These are phyloP conservation scores for Mollisiaceae sp. DNA, from an alignment of 2,329 filamentous ascomycete species.

Conservation along the genomic window DNA sequence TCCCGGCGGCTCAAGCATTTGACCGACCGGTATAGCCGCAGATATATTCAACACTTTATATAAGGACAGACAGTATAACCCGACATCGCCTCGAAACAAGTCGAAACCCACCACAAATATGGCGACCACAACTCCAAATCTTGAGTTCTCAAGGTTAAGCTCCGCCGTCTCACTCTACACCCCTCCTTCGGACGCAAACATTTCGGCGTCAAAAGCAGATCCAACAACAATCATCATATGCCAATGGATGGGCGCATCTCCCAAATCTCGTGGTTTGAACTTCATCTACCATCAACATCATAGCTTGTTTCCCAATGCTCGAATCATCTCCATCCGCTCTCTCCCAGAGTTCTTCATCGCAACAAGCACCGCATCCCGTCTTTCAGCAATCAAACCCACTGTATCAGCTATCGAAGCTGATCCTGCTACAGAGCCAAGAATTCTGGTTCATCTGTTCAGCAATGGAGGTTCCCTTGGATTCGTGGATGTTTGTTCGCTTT, in stretches of 20 bases:
- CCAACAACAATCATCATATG: conserved; percentile 31
- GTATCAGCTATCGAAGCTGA: conserved; percentile 24
- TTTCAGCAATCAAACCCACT: conserved; percentile 18
- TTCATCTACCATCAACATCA: conserved; percentile 26
- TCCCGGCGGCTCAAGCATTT: no score
- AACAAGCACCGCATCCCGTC: conserved; percentile 21
- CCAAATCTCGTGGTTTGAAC: conserved; percentile 26
- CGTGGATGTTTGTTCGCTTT: conserved; percentile 21
- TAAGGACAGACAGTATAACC: no score
- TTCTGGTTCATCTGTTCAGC: conserved; percentile 30
- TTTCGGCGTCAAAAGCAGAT: conserved; percentile 6
- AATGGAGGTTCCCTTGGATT: conserved; percentile 28
- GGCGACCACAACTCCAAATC: conserved; percentile 5
- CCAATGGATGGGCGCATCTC: conserved; percentile 31
- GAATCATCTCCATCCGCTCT: conserved; percentile 25
- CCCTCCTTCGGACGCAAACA: conserved; percentile 4
- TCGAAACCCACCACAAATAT: background rate
- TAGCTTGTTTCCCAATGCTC: conserved; percentile 26
- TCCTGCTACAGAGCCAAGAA: conserved; percentile 8
- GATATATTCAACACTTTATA: no score
- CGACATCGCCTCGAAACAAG: no score
- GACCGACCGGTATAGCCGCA: no score
- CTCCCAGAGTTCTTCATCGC: conserved; percentile 24
- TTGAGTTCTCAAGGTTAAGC: conserved; percentile 25
- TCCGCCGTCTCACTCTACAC: conserved; percentile 25